Base-by-base conservation (phyloP, 257 asterid genomes). In the Lycium ferocissimum region DNA sequence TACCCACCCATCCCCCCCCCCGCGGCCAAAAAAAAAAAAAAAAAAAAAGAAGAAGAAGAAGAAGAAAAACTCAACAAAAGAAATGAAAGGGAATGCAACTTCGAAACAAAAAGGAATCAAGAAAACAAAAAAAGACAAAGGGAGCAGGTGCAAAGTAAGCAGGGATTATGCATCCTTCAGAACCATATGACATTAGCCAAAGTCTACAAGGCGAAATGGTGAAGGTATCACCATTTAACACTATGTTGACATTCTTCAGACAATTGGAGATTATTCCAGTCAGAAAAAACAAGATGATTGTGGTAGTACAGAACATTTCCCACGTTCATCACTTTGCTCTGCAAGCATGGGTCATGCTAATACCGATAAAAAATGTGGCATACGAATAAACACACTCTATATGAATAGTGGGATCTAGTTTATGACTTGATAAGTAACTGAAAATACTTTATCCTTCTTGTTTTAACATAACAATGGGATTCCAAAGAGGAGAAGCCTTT, bases 161-260 rank as follows among this genome's bases (percentile, higher is more conserved):
- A 75, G 62, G 81, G 81, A 53, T 11, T 20, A 51, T 22, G 62
- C 61, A 75, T 73, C 1, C 62, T 22, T 49, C 45, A 49, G 81
- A 62, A 22, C 43, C 81, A 73, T 73, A 47, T 73, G 10, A 15
- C 56, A 73, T 20, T 47, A 20, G 61, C 11, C 61, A 51, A 22
- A 73, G n/a, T 49, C 10, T 47, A 13, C 0, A 22, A 1, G 80
- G 37, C 14, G 12, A 49, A 40, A 49, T 75, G 45, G 81, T 35
- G 0, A 49, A 15, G 40, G 33, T 5, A 73, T 73, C 1, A 14
- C 33, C 40, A 73, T 9, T 73, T 43, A 73, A 73, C 18, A n/a
- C 40, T 73, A 22, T 3, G 4, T 73, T 73, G 2, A 45, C 59
- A 47, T 43, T 73, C 53, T 20, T 47, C 56, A 47, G 54, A 12